phyloP scores from a whole-genome alignment of 352 stramenopile species.

The Pythium monospermum region DNA sequence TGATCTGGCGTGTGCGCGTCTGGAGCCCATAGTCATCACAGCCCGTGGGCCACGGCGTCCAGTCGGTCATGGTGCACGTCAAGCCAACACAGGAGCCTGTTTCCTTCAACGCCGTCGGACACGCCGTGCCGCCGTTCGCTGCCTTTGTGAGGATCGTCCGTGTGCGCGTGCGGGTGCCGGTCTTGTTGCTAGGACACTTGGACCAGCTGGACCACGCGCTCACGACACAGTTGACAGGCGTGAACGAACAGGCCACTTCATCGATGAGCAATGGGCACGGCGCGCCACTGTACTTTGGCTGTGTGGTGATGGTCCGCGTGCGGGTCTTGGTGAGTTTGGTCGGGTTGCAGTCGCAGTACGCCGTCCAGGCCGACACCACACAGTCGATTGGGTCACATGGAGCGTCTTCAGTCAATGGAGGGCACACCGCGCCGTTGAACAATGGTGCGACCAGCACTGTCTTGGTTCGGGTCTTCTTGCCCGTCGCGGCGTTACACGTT shows the following conservation, averaged over 20 bases:
- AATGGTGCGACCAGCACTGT: conserved; percentile 21
- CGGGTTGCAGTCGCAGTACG: conserved; percentile 37
- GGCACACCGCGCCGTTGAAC: conserved; percentile 36
- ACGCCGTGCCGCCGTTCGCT: conserved; percentile 27
- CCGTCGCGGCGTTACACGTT: conserved; percentile 22
- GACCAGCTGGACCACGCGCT: conserved; percentile 22
- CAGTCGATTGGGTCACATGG: conserved; percentile 48
- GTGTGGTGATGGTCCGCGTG: conserved; percentile 33
- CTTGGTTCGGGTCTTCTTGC: conserved; percentile 36
- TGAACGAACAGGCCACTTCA: conserved; percentile 8
- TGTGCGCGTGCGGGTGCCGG: conserved; percentile 16
- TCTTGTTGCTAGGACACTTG: conserved; percentile 21
- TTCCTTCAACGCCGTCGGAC: conserved; percentile 13
- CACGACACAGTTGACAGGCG: conserved; percentile 24
- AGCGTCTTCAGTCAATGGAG: conserved; percentile 19
- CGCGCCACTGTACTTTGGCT: conserved; percentile 32
- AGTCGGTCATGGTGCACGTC: conserved; percentile 25
- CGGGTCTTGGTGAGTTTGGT: conserved; percentile 37
- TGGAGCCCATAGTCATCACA: conserved; percentile 32
- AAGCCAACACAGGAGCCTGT: conserved; percentile 21
- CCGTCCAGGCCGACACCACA: conserved; percentile 34
- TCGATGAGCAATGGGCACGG: conserved; percentile 24
- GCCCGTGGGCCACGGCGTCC: conserved; percentile 23
- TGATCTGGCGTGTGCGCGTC: conserved; percentile 26
- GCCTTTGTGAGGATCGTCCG: conserved; percentile 22